Evolutionary conservation across 2,329 filamentous ascomycete genomes (phyloP).

Genomic region (Escovopsis sp.): DNA sequence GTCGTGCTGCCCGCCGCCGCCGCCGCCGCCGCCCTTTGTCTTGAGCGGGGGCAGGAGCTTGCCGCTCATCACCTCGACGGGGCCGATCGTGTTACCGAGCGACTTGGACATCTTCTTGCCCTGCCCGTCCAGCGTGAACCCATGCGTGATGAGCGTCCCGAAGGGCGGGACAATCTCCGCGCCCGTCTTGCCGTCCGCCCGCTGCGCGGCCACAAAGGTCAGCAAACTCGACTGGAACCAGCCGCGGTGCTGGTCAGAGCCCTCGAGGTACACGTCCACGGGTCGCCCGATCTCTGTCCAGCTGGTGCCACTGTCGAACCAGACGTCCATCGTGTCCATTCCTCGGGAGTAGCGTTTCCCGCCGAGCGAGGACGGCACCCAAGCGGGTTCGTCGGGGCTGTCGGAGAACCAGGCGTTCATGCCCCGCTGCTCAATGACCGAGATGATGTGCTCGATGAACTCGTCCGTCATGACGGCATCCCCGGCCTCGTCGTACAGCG

Average conservation of each 20-base stretch:
- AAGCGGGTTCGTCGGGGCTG: constrained; percentile 55
- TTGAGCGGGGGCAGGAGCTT: constrained; percentile 58
- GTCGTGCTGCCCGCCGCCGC: constrained; percentile 34
- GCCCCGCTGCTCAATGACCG: constrained; percentile 59
- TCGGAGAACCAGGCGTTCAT: constrained; percentile 96
- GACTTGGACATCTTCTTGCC: constrained; percentile 99
- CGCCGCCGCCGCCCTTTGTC: constrained; percentile 34
- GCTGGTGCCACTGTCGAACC: constrained; percentile 96
- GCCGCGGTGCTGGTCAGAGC: constrained; percentile 87
- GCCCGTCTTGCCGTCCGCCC: constrained; percentile 15
- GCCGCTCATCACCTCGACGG: constrained; percentile 73
- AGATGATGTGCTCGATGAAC: constrained; percentile 73
- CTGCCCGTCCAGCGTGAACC: constrained; percentile 76
- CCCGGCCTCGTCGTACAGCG: constrained; percentile 60
- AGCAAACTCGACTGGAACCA: constrained; percentile 97
- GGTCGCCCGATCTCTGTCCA: constrained; percentile 51
- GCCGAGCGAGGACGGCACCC: constrained; percentile 55
- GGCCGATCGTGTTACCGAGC: constrained; percentile 73
- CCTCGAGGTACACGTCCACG: constrained; percentile 86
- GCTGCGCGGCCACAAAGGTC: constrained; percentile 60
- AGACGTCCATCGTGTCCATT: constrained; percentile 96
- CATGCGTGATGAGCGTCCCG: constrained; percentile 82
- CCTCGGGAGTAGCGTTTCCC: constrained; percentile 52
- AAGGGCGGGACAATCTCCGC: constrained; percentile 47
- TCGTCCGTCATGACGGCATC: constrained; percentile 66